Base-by-base conservation (phyloP, 768 basidiomycete species). In the Podaxis sp. region DNA sequence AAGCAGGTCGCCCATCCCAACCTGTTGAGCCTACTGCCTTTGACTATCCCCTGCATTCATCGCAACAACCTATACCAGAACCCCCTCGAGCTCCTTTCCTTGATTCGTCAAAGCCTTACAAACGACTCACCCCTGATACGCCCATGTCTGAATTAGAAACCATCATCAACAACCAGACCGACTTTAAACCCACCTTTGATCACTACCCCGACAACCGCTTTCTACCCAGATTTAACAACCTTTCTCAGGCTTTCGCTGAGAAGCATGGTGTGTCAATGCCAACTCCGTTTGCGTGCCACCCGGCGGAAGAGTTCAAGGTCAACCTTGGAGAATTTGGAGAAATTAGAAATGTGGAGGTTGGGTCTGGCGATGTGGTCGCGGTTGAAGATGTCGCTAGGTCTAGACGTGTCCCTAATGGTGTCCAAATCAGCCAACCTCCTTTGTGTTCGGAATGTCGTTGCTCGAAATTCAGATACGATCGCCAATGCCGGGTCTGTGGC, bases 141-240 rank as follows among this genome's bases (percentile, higher is more conserved):
- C 15, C 56, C 1, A 46, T 28, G 39, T 15, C 9, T n/a, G 42
- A 46, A 15, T 6, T 15, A 8, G 26, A 44, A 17, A 44, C 22
- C 2, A 19, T 30, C 39, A 44, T 28, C 40, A 12, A 30, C 39
- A 26, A 17, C 24, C 36, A 51, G 22, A 24, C n/a, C 30, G 38
- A 24, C 22, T 40, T 52, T 39, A 22, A 59, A 17, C 36, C 51
- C 3, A 22, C 7, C 44, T 52, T 26, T 52, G 4, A 36, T 36
- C 36, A 24, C 22, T 59, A 48, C 30, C 40, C 61, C 42, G 61
- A 55, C 30, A 55, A 49, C 12, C 53, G 42, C n/a, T 24, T 15
- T 5, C 53, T 55, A 17, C 40, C 53, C 2, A 19, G 44, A 7
- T 39, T 28, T 15, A 19, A 42, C 26, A 61, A 38, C 4, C 12